Base-by-base conservation (phyloP, 768 basidiomycete species). In the Psilocybe cubensis region DNA sequence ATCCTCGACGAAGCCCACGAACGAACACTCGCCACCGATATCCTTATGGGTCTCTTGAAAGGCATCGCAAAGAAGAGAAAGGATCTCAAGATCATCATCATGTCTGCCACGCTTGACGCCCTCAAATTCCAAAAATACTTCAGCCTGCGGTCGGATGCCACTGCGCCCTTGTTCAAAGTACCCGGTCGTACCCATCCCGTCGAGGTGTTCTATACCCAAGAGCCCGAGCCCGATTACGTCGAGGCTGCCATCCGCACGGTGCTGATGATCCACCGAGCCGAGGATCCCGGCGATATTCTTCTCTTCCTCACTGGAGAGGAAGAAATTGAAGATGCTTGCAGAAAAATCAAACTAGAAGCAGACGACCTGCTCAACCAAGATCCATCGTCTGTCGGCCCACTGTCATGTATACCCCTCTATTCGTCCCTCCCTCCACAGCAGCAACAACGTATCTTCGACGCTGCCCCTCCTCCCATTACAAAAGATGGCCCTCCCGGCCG, bases 1-100 rank as follows among this genome's bases (percentile, higher is more conserved):
- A 98, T 99, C 66, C 85, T 98, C 55, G 97, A 99, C 71, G 97
- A 99, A 76, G 97, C 94, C 4, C 97, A 99, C 77, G 97, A 99
- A 77, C 89, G 96, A 59, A 98, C 97, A 0, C 83, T 98, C 38
- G 94, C 97, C 0, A 98, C 96, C 28, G 97, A 99, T 75, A 96
- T 98, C 66, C 87, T 99, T 29, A 98, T 99, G 96, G 95, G 96
- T 59, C 80, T 99, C 6, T 81, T 98, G 29, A 99, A 98, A 74
- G 73, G 79, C 29, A 82, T 99, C 21, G 89, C 89, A 2, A 87
- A 86, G 68, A 84, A 83, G 61, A 87, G 97, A 29, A 59, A 82
- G 1, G 96, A 99, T 71, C 85, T 99, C 62, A 98, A 97, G 77
- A 88, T 98, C 71, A 96, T 99, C 60, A 77, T 99, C 80, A 99